Conservation (phyloP, 768 basidiomycete species). For the Serendipita sp. region DNA sequence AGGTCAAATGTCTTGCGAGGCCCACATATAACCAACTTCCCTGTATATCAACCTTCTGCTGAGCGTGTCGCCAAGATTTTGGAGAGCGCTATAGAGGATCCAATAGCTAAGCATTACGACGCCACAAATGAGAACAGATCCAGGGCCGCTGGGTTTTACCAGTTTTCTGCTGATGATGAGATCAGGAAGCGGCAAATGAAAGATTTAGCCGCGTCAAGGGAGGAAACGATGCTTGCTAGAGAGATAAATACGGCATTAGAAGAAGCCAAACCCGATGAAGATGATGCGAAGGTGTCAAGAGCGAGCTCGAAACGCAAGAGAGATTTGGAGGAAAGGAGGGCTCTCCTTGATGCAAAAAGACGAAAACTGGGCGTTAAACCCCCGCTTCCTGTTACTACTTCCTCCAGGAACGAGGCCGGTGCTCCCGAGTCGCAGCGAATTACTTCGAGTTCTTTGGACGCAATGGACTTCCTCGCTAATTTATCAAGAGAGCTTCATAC, state of each 20-base stretch:
- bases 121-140: constrained; percentile 66
- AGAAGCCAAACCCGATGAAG: background rate
- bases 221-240: constrained; percentile 52
- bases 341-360: background rate
- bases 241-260: constrained; percentile 39
- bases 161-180: constrained; percentile 77
- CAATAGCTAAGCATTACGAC: constrained; percentile 66
- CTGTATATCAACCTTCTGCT: constrained; percentile 68
- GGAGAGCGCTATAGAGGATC: constrained; percentile 51
- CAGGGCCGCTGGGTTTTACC: constrained; percentile 82
- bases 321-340: background rate
- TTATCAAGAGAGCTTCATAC: background rate
- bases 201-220: constrained; percentile 45
- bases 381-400: background rate
- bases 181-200: constrained; percentile 67
- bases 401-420: background rate
- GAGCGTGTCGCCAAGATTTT: constrained; percentile 64
- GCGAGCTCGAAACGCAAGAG: background rate
- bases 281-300: background rate
- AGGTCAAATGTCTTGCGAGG: constrained; percentile 22
- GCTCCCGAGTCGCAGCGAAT: background rate
- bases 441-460: background rate
- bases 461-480: constrained; percentile 3
- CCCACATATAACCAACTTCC: constrained; percentile 76
- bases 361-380: background rate